A percentile compares a stretch with the other conserved stretches of the same genome.
These are phyloP conservation scores for Coemansia sp. DNA, from an alignment of 192 early-diverging fungal genomes.

Conservation along the genomic window DNA sequence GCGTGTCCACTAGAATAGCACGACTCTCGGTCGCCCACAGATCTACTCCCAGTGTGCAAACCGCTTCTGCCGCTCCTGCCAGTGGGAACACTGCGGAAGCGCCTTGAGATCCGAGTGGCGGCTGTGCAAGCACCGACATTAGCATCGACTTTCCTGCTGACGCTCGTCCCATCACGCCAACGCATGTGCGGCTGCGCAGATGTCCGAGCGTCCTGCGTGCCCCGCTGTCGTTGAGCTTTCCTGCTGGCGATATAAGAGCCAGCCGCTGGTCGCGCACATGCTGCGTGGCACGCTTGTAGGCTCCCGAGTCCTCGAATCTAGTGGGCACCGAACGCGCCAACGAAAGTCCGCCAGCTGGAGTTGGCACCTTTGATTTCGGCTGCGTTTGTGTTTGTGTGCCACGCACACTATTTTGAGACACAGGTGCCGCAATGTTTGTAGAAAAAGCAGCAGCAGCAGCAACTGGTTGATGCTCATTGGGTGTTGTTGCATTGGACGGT, in stretches of 20 bases:
- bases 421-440: not conserved
- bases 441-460: not conserved
- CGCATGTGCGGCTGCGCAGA: conserved; percentile 13
- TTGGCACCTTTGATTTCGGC: not conserved
- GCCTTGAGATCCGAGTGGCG: not conserved
- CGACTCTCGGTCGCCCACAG: conserved; percentile 17
- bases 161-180: conserved; percentile 28
- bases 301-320: not conserved
- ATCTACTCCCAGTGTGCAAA: conserved; percentile 9
- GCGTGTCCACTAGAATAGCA: conserved; percentile 27
- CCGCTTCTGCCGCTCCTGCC: not conserved
- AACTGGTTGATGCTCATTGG: not conserved
- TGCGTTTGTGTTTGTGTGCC: not conserved
- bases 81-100: conserved; percentile 8
- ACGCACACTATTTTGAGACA: not conserved
- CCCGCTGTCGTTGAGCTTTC: conserved; percentile 16
- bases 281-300: not conserved
- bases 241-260: conserved; percentile 14
- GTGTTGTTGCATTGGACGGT: not conserved
- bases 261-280: conserved; percentile 5
- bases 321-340: not conserved
- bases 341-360: not conserved
- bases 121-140: conserved; percentile 16
- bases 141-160: conserved; percentile 26
- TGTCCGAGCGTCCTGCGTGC: conserved; percentile 16